Base-by-base conservation (phyloP, 208 protist genomes). In the Wallacemonas sp. region DNA sequence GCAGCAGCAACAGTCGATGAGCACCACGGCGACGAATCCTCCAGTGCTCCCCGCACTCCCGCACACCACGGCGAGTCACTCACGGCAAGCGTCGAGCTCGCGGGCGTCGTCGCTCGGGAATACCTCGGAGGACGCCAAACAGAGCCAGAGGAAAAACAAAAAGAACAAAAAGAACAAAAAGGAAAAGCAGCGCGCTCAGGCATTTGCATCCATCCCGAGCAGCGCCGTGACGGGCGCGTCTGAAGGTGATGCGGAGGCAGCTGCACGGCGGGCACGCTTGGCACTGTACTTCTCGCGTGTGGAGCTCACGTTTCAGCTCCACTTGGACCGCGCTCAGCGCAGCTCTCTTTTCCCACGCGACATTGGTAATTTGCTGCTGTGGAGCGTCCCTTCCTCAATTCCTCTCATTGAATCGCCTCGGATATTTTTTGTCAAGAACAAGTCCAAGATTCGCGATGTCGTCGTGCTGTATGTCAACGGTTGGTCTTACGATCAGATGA, bases 401-500 rank as follows among this genome's bases (percentile, higher is more conserved):
- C 90, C 86, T 1, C 62, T 91, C 17, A 76, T 93, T 51, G 86
- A 95, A 58, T 77, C 76, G 12, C 90, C 90, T 27, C 61, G 71
- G 19, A 68, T 85, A 24, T 91, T 91, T 67, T 88, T 90, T 41
- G 58, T 95, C 46, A 77, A 75, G 56, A 93, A 91, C 62, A 89
- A 87, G 59, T 91, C 84, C 2, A 75, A 53, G 11, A 38, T 95
- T 36, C 76, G 84, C 11, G 82, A 91, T 70, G 73, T 86, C 26
- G 71, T 91, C n/a, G 66, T 91, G 8, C 49, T 95, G 15, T 95
- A 90, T 56, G 81, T 93, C 24, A 87, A 93, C 47, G 86, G 86
- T 11, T 90, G 80, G 83, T 86, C 83, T 24, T 84, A 88, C 64
- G 81, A 90, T 45, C 72, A 82, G 61, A 82, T 94, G 73, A 74